phyloP scores from a whole-genome alignment of 2,329 filamentous ascomycete species.

The Ustulina deusta region DNA sequence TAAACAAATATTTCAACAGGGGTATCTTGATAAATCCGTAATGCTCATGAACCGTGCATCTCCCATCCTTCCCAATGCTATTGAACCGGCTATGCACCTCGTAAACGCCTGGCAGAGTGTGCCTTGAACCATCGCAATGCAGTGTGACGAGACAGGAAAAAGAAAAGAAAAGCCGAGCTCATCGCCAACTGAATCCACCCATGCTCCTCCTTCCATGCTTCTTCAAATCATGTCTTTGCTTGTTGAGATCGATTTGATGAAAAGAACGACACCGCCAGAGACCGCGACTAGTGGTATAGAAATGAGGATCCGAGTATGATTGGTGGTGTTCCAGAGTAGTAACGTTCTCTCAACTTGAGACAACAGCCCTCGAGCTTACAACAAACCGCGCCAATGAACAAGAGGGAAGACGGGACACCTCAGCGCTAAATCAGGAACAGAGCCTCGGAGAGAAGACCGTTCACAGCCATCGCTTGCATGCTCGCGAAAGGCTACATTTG shows the following conservation, averaged over 20 bases:
- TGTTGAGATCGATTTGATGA: neutral
- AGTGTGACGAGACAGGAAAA: neutral
- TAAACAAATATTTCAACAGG: slow-evolving; percentile 20
- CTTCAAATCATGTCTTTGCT: neutral
- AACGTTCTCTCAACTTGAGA: neutral
- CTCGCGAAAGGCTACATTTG: neutral
- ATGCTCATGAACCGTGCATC: slow-evolving; percentile 8
- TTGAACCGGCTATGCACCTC: slow-evolving; percentile 20
- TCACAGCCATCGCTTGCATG: neutral
- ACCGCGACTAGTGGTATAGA: neutral
- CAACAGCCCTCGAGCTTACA: neutral
- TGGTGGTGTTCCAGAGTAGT: neutral
- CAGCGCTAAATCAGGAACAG: neutral
- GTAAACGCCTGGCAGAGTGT: slow-evolving; percentile 31
- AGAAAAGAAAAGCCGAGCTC: neutral
- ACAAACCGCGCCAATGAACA: neutral
- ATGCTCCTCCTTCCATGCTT: neutral
- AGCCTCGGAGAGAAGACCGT: neutral
- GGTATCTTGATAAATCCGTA: slow-evolving; percentile 38
- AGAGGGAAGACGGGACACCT: too few species aligned
- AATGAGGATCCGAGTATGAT: neutral
- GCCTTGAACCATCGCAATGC: slow-evolving; percentile 25
- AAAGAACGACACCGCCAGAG: neutral
- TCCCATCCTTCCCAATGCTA: neutral
- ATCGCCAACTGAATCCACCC: neutral